Evolutionary conservation across 305 asterid genomes (phyloP), one percentile per base, ranked within the genome.

Genomic region (Solanum hybrid): DNA sequence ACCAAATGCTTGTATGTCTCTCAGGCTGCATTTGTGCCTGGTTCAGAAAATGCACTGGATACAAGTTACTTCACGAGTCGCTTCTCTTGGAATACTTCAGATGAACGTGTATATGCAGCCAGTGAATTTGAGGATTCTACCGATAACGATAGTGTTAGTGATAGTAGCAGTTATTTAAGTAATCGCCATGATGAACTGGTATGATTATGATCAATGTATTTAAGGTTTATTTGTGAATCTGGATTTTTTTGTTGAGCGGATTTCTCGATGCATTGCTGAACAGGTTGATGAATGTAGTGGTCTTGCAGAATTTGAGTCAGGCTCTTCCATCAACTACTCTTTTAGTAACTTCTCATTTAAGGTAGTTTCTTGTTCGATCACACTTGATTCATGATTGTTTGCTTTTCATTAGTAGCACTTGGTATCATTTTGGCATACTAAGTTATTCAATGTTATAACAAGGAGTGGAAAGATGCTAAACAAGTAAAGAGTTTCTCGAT

Each of bases 11-110:
- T 79, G 75, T 91, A 40, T 87, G 91, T 91, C 42, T 88, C 42
- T 77, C 92, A 97, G 98, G 99, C 99, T 91, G 98, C 98, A 35
- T 97, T 97, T 90, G 96, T 97, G 88, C 99, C 99, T 89, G 93
- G 98, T 17, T 96, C 98, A 24, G 99, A 97, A 90, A 95, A 96
- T 93, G 98, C 98, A 87, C 92, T 91, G 86, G 99, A 97, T 88
- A 97, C 99, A 6, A 97, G 99, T 90, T 97, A 97, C 93, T 97
- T 97, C 88, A 96, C 98, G 17, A 97, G 99, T 88, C 98, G 99
- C 64, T 96, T 89, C 92, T 94, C 99, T 11, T 97, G 99, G 99
- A 96, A 97, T 84, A 92, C 98, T 87, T 96, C 99, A 26, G 98
- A 97, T 75, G 99, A 97, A 93, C 96, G 93, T 6, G 95, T 96